Percentiles rank a stretch among this genome's conserved stretches.
phyloP scores from a whole-genome alignment of 179 eudicot genomes.

The Vitellaria paradoxa region DNA sequence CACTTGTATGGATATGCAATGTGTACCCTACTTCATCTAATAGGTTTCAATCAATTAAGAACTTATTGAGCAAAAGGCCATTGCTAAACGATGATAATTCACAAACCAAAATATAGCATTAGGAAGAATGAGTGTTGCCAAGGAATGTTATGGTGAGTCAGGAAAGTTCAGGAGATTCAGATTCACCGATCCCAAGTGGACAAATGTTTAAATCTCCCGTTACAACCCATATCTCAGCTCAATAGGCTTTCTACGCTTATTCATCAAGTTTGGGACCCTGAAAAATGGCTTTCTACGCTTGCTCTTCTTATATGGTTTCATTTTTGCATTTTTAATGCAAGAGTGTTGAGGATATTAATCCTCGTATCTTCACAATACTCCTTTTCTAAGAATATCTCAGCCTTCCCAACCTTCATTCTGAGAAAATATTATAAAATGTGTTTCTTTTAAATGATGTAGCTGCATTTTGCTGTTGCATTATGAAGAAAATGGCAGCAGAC shows the following conservation, averaged over 20 bases:
- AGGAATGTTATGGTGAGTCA: neutral
- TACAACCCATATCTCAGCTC: no score
- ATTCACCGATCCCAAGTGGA: no score
- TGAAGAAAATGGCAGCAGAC: neutral
- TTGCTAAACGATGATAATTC: neutral
- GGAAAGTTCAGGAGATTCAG: neutral
- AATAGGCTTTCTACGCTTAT: no score
- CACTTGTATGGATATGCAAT: neutral
- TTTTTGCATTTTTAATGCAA: no score
- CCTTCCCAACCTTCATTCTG: neutral
- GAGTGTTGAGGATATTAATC: neutral
- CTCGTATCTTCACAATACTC: neutral
- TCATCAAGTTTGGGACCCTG: no score
- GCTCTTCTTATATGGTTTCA: no score
- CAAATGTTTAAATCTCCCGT: neutral
- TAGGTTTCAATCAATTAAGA: neutral
- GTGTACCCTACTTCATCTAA: neutral
- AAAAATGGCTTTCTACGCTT: no score
- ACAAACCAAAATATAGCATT: neutral
- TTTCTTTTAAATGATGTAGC: neutral
- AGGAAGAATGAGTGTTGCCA: neutral
- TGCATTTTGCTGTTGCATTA: neutral
- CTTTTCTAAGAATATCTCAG: no score
- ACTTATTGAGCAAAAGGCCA: constrained; percentile 3
- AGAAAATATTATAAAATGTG: neutral